Conservation (phyloP, 2,329 filamentous ascomycete genomes). For the Cercospora canescens region DNA sequence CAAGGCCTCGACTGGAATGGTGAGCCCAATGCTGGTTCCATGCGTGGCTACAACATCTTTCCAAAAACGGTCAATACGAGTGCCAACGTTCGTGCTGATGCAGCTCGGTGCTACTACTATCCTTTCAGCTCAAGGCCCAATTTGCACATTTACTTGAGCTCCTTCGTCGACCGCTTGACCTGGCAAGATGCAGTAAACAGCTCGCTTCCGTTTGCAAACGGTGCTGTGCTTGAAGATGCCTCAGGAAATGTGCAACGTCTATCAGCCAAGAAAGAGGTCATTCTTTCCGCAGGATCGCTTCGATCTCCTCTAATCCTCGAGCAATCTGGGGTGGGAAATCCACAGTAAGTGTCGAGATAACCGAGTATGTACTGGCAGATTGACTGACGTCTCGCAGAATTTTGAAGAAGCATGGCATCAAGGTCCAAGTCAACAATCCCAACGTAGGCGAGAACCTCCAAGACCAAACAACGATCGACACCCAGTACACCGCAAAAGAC, state of each 20-base stretch:
- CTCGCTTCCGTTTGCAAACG: slow-evolving; percentile 10
- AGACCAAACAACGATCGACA: slow-evolving; percentile 30
- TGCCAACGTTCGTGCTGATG: slow-evolving; percentile 45
- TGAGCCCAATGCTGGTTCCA: slow-evolving; percentile 46
- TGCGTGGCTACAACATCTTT: slow-evolving; percentile 47
- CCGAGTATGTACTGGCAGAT: neutral
- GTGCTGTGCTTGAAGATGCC: slow-evolving; percentile 4
- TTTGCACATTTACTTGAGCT: slow-evolving; percentile 46
- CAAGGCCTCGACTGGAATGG: slow-evolving; percentile 41
- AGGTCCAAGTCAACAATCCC: slow-evolving; percentile 32
- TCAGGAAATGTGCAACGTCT: slow-evolving; percentile 1
- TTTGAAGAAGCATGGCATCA: slow-evolving; percentile 41
- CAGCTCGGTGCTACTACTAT: slow-evolving; percentile 51
- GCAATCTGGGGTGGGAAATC: slow-evolving; percentile 58
- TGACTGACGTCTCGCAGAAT: slow-evolving; percentile 25
- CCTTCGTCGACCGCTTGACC: slow-evolving; percentile 42
- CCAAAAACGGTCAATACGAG: slow-evolving; percentile 44
- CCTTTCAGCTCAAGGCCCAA: slow-evolving; percentile 44
- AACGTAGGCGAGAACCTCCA: slow-evolving; percentile 31
- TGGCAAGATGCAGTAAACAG: slow-evolving; percentile 30
- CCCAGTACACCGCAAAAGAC: slow-evolving; percentile 23
- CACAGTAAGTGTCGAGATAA: slow-evolving; percentile 1
- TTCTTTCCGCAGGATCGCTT: slow-evolving; percentile 59
- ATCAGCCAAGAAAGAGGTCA: slow-evolving; percentile 46
- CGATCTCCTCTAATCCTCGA: slow-evolving; percentile 61